A percentile compares a stretch with the other conserved stretches of the same genome.
Conservation (phyloP, 495 filamentous ascomycete species). For the Podospora anserina region DNA sequence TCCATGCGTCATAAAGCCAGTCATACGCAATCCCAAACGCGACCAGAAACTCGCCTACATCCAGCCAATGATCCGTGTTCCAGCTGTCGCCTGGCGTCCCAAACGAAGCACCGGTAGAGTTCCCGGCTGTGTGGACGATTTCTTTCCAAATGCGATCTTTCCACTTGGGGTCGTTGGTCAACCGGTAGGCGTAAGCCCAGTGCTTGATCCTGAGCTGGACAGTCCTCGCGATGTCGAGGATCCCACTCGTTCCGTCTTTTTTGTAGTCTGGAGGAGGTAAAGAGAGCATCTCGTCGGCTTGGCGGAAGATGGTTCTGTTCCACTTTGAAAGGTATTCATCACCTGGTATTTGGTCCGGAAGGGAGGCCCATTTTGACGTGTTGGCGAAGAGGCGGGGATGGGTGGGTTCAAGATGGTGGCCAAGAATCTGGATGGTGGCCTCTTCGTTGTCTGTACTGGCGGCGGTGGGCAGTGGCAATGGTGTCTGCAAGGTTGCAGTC, state of each 20-base stretch:
- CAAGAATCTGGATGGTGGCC: too few species aligned
- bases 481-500: too few species aligned
- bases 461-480: too few species aligned
- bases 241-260: background rate
- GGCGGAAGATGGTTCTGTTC: background rate
- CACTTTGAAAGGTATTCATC: background rate
- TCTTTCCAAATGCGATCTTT: background rate
- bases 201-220: background rate
- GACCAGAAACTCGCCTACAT: conserved; percentile 14
- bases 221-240: background rate
- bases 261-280: background rate
- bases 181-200: background rate
- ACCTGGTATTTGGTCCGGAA: background rate
- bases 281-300: background rate
- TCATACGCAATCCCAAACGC: conserved; percentile 10
- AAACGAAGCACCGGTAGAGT: background rate
- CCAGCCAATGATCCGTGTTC: conserved; percentile 10
- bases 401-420: background rate
- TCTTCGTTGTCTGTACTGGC: too few species aligned
- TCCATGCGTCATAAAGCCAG: conserved; percentile 14
- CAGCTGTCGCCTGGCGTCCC: background rate
- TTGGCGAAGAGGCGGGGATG: background rate
- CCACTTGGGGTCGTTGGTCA: background rate
- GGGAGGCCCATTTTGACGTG: background rate
- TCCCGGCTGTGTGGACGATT: background rate